Base-by-base conservation (phyloP, 441 rosid genomes). In the Gossypium aridum region DNA sequence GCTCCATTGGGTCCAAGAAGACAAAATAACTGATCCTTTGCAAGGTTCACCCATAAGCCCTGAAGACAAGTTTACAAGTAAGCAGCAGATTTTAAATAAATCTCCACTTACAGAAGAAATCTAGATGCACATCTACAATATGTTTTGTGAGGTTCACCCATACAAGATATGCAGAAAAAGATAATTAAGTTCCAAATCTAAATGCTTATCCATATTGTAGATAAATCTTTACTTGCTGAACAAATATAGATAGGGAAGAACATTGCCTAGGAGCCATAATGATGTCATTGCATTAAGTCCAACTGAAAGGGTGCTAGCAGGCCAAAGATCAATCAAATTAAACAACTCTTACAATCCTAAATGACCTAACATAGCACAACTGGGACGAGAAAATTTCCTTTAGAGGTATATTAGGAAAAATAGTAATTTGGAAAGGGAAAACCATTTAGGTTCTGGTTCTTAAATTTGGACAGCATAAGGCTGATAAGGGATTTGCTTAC, bases 1-100 rank as follows among this genome's bases (percentile, higher is more conserved):
- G 97, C 99, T 43, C 99, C 99, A 72, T 95, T 95, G 55, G 98
- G 98, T 71, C 99, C 99, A 63, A 95, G 98, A 74, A 95, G 94
- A 85, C 99, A 95, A 80, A 95, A 95, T 54, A 92, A 79, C 76
- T 95, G 97, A 82, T 95, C 92, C 82, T 90, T 87, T 10, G 89
- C 82, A 71, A 91, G 86, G 82, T 91, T 95, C 82, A 91, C 76
- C 95, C 97, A 95, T 74, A 95, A 77, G 13, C 91, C 98, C 99
- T 96, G 84, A 65, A 65, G 7, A 67, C 49, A 9, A 73, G 47
- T 64, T 53, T n/a, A 43, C 49, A 66, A 76, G 69, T 54, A 51
- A 79, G 61, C 22, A 49, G 37, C 16, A 47, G 55, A 43, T 55
- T 57, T 7, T 8, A 72, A 9, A 13, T 59, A 26, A 74, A 77